Evolutionary conservation across 169 alveolate genomes (phyloP).

Genomic region (Plasmodium reichenowi): DNA sequence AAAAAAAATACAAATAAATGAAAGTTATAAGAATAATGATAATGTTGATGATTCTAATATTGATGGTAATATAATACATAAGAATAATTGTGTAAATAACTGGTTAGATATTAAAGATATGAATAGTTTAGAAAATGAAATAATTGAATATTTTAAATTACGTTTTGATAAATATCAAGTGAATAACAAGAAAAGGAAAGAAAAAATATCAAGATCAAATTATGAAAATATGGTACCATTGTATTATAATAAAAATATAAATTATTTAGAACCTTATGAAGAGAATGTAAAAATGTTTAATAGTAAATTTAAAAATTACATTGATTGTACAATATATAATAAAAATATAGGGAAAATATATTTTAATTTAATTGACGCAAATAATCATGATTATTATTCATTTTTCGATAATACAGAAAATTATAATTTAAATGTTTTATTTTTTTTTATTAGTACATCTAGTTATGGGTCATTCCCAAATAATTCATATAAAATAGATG

Average conservation of each 20-base stretch:
- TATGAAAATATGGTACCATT: too few relatives aligned
- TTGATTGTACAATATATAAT: constrained; percentile 11
- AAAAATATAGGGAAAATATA: constrained; percentile 1
- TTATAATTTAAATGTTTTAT: constrained; percentile 46
- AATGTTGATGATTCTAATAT: too few relatives aligned
- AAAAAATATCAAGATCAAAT: background rate
- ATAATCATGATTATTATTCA: constrained; percentile 30
- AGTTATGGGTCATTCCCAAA: constrained; percentile 54
- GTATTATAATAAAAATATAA: too few relatives aligned
- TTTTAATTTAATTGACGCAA: constrained; percentile 33
- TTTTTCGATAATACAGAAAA: constrained; percentile 29
- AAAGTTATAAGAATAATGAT: too few relatives aligned
- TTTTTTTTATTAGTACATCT: constrained; percentile 64
- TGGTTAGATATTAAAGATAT: background rate
- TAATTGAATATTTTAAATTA: constrained; percentile 13
- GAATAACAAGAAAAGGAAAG: background rate
- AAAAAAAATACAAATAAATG: too few relatives aligned
- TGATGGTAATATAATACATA: too few relatives aligned
- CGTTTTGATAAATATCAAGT: background rate
- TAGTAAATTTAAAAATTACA: constrained; percentile 21
- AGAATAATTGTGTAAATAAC: background rate
- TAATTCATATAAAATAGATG: constrained; percentile 45
- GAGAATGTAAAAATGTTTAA: constrained; percentile 4
- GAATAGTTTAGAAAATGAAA: background rate
- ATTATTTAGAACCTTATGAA: constrained; percentile 10